Evolutionary conservation across 2,329 filamentous ascomycete genomes (phyloP), one percentile per base, ranked within the genome.

Genomic region (Mycosphaerella arachidis): DNA sequence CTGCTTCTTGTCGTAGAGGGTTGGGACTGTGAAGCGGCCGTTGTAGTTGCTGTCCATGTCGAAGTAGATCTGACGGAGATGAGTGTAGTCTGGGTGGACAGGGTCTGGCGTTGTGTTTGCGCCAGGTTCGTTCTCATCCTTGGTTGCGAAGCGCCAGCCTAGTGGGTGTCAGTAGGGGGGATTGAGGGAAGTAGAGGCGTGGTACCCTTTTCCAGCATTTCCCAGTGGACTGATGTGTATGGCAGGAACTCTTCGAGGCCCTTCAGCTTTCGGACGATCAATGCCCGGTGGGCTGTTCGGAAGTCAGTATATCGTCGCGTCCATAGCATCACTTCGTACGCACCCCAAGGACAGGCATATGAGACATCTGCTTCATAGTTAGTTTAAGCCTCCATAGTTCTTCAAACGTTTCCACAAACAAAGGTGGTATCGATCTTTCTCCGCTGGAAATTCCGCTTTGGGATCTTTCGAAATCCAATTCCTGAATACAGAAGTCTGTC

Each of bases 371-470:
- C 27, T 8, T 30, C 12, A 6, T 4, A 12, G 29, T 64, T 37
- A 64, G 57, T 37, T 24, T 1, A 24, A 24, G 24, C 24, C 24
- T 24, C 24, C 24, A 24, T 24, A 24, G 24, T 24, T 24, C 24
- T 24, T 24, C 2, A 24, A 24, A 24, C 24, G 2, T 3, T 24
- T 29, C 9, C 1, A 20, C 65, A 45, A 35, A 69, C 66, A 99
- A 68, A 99, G 85, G 77, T 99, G 94, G 75, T 99, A 99, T 58
- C 94, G 84, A 56, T 84, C 91, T 77, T 90, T 91, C 77, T 97
- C 93, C 0, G 91, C 84, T 5, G 91, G 89, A 68, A 92, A 97
- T 74, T 87, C 78, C 5, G 90, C 88, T 46, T 84, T 87, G 0
- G 85, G 76, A 67, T 90, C 84, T 63, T 82, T 84, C 33, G 89